Base-by-base conservation (phyloP, 805 yeast species). In the Pichia membranifaciens region DNA sequence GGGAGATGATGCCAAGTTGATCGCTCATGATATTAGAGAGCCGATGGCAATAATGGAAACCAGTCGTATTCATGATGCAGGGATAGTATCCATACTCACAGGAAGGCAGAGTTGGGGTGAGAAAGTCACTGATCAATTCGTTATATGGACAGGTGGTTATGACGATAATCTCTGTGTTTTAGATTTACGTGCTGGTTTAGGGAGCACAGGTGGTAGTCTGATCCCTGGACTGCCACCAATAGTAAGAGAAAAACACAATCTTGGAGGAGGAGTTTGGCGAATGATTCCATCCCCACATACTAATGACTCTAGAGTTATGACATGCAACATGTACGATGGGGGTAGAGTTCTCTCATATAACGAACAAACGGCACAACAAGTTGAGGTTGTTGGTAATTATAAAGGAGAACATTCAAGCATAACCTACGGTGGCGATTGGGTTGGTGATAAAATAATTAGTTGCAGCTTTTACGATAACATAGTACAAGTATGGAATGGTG, bases 231-330 rank as follows among this genome's bases (percentile, higher is more conserved):
- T 70, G n/a, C 67, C 75, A 1, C 91, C 91, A 0, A 65, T 63
- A 28, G 69, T 71, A 0, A 59, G 61, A 5, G 63, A 70, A 13
- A 67, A 69, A 38, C 62, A 70, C 25, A 75, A 82, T 41, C 68
- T 93, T 3, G 90, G 88, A 1, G 98, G 99, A 5, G 99, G 99
- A 1, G 98, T 91, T 3, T 91, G 99, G 99, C 71, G 96, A 56
- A 71, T 93, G 49, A 68, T 80, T 7, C 96, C 96, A 2, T 51
- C 55, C n/a, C 71, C 78, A 17, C 77, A 80, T 0, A 46, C 53
- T 0, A 54, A 59, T 13, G 71, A 70, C 31, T 66, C 76, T 48
- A 67, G 77, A 37, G 73, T 91, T 0, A 66, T 91, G 43, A 80
- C 82, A 0, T 90, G 97, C 62, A 88, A 96, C 59, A 93, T 93